Base-by-base conservation (phyloP, 2,329 filamentous ascomycete genomes). In the Aureobasidium subglaciale region DNA sequence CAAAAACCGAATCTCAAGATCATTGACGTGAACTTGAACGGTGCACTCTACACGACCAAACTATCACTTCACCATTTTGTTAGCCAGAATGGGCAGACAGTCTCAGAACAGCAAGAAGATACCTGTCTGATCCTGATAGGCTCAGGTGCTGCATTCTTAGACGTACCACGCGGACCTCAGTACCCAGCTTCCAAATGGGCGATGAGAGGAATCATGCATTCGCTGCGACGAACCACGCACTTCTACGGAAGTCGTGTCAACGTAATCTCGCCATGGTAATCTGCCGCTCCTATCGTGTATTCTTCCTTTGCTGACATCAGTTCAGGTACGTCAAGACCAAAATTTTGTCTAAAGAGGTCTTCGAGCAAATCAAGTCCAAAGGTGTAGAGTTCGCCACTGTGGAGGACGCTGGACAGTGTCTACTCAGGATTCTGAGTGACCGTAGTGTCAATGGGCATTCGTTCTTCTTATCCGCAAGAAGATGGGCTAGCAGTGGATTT, bases 111-210 rank as follows among this genome's bases (percentile, higher is more conserved):
- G 8, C 46, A 50, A 7, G 46, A 38, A 35, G 43, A 48, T 18
- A 34, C 43, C 22, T 34, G 75, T 56, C 71, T 80, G 34, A 74
- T 79, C 45, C 72, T 79, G 20, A 77, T 72, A 0, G 73, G 73
- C 4, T 76, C 73, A 55, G 70, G 79, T 63, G 74, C 75, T 0
- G 72, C 70, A 0, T 79, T 71, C 62, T 71, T 77, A 43, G 77
- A 79, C 57, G 71, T 70, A 7, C 72, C 72, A 8, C 70, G 72
- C 64, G 55, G 65, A 75, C 52, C 52, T 3, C 40, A 45, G 7
- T 55, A 55, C 11, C 18, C 22, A n/a, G 40, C 29, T 13, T 57
- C 76, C 72, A 76, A 76, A 24, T 53, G 30, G 27, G 57, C 35
- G 3, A 30, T 56, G 10, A 38, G 57, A 45, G 53, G 42, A 7